Conservation (phyloP, 257 asterid genomes). For the Penstemon eatonii region DNA sequence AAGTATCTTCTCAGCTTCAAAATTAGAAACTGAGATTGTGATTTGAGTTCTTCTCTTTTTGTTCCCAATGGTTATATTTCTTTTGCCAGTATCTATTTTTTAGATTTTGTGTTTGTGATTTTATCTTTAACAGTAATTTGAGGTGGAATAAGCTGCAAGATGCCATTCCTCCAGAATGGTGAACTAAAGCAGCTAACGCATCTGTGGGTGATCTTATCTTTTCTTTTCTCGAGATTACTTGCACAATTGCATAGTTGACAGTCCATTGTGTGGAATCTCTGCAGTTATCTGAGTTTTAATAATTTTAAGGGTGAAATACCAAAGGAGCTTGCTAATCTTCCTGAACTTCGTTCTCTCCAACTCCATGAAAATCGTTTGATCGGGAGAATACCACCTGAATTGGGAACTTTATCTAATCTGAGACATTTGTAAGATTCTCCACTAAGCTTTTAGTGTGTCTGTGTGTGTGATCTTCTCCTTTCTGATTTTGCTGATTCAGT, state of each 20-base stretch:
- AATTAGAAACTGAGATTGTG: too few species aligned
- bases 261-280: slow-evolving; percentile 27
- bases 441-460: slow-evolving; percentile 3
- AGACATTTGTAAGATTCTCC: slow-evolving; percentile 74
- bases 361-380: slow-evolving; percentile 87
- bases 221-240: slow-evolving; percentile 17
- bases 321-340: slow-evolving; percentile 91
- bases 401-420: slow-evolving; percentile 78
- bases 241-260: not conserved
- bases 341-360: slow-evolving; percentile 89
- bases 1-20: too few species aligned
- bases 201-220: slow-evolving; percentile 60
- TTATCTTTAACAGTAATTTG: slow-evolving; percentile 55
- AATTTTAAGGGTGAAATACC: slow-evolving; percentile 97
- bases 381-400: slow-evolving; percentile 92
- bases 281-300: slow-evolving; percentile 94
- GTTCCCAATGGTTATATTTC: too few species aligned
- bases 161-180: slow-evolving; percentile 91
- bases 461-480: slow-evolving; percentile 3
- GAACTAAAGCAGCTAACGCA: slow-evolving; percentile 93
- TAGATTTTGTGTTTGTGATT: slow-evolving; percentile 12
- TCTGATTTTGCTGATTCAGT: slow-evolving; percentile 22
- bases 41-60: not conserved
- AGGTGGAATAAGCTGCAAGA: slow-evolving; percentile 99
- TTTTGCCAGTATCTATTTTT: slow-evolving; percentile 25